phyloP scores from a whole-genome alignment of 2,329 filamentous ascomycete species.

The Hypomyces perniciosus region DNA sequence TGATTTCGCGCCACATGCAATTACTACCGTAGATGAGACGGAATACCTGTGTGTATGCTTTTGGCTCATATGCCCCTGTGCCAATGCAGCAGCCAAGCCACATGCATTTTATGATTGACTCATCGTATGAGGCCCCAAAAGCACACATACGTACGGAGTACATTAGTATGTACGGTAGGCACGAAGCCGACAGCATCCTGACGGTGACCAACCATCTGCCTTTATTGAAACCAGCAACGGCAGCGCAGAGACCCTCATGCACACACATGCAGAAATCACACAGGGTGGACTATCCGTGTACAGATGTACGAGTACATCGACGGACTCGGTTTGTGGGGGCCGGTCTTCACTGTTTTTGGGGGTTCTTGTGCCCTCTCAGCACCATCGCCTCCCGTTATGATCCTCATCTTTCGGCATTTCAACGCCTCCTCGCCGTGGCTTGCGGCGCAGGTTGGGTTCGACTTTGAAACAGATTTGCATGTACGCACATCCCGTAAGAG shows the following conservation, averaged over 20 bases:
- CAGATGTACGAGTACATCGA: background rate
- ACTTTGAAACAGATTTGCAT: background rate
- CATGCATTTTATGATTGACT: too few species aligned
- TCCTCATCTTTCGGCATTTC: background rate
- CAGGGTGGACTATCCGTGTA: background rate
- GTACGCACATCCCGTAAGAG: background rate
- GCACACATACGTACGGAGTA: too few species aligned
- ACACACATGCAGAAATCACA: background rate
- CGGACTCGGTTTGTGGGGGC: background rate
- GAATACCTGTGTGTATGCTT: too few species aligned
- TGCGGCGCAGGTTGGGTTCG: background rate
- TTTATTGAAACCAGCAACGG: too few species aligned
- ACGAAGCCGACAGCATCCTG: too few species aligned
- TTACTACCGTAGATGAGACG: too few species aligned
- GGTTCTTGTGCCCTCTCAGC: background rate
- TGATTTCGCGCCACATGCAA: too few species aligned
- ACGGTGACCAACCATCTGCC: too few species aligned
- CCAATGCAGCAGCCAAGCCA: too few species aligned
- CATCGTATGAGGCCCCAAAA: too few species aligned
- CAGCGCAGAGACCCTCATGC: background rate
- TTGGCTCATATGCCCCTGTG: too few species aligned
- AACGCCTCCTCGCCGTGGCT: background rate
- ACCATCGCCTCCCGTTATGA: background rate
- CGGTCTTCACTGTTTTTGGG: background rate
- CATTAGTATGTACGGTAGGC: too few species aligned